Conservation (phyloP, 2,329 filamentous ascomycete genomes). For the Neofusicoccum cordaticola region DNA sequence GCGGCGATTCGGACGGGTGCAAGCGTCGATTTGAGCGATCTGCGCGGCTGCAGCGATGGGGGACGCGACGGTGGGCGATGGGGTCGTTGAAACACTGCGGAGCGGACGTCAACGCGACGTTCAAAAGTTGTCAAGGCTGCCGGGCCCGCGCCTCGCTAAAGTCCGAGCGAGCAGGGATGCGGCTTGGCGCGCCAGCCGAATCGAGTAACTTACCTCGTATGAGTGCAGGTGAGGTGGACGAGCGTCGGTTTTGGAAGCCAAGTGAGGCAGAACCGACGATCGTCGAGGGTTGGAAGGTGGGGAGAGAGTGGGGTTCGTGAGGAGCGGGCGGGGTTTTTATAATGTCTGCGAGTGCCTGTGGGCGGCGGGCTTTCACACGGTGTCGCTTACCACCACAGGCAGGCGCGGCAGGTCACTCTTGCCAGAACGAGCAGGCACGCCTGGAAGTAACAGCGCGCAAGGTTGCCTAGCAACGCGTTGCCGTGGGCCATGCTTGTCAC, state of each 20-base stretch:
- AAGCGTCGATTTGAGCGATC: neutral
- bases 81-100: constrained; percentile 8
- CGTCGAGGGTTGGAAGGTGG: neutral
- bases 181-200: constrained; percentile 9
- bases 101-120: constrained; percentile 11
- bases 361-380: neutral
- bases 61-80: neutral
- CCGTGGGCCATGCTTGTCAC: neutral
- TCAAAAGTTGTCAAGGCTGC: constrained; percentile 10
- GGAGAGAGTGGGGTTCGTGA: neutral
- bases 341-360: neutral
- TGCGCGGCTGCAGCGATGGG: neutral
- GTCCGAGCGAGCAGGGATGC: neutral
- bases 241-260: neutral
- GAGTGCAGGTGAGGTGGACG: neutral
- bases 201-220: neutral
- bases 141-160: constrained; percentile 10
- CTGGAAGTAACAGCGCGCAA: neutral
- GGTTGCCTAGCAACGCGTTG: constrained; percentile 1
- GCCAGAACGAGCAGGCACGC: neutral
- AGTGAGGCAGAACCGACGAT: neutral
- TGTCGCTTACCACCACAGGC: no score
- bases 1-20: constrained; percentile 1
- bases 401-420: neutral
- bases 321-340: neutral